These are phyloP conservation scores for Aspergillus kassunensis DNA, from an alignment of 495 filamentous ascomycete species.

Conservation along the genomic window DNA sequence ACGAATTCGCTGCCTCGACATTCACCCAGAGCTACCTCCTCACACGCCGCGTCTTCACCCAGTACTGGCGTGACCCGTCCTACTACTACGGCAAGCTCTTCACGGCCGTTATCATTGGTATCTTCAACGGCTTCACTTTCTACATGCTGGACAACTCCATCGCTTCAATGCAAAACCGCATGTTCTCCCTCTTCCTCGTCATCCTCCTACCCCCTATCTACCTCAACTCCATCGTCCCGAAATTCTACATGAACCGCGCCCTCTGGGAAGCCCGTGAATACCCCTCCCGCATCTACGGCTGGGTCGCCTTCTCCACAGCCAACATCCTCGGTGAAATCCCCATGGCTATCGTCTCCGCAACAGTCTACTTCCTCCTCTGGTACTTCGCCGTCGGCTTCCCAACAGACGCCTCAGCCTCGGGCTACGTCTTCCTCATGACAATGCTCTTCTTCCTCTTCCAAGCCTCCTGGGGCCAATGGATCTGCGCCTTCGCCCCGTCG, in stretches of 20 bases:
- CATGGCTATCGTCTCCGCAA: conserved; percentile 54
- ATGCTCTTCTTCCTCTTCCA: conserved; percentile 80
- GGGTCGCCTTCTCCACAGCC: conserved; percentile 77
- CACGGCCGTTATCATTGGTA: conserved; percentile 61
- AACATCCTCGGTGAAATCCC: conserved; percentile 76
- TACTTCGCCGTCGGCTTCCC: conserved; percentile 76
- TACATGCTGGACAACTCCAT: conserved; percentile 65
- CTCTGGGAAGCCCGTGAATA: conserved; percentile 76
- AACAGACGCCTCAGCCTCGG: conserved; percentile 55
- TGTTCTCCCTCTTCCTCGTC: conserved; percentile 76
- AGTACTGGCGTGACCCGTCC: conserved; percentile 68
- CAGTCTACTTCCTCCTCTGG: conserved; percentile 74
- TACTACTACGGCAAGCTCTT: conserved; percentile 77
- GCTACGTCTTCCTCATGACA: conserved; percentile 82
- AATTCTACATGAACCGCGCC: conserved; percentile 73
- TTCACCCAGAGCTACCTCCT: conserved; percentile 56
- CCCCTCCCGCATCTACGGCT: conserved; percentile 74
- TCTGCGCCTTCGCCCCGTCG: conserved; percentile 72
- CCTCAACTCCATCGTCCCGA: conserved; percentile 76
- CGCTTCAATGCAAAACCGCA: conserved; percentile 71
- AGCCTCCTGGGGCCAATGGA: conserved; percentile 78
- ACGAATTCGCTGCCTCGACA: conserved; percentile 63
- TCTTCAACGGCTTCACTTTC: conserved; percentile 85
- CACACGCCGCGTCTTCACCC: conserved; percentile 60
- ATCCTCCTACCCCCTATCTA: conserved; percentile 69